Conservation (phyloP, 1,139 yeast genomes). For the Debaryomycetaceae sp. region DNA sequence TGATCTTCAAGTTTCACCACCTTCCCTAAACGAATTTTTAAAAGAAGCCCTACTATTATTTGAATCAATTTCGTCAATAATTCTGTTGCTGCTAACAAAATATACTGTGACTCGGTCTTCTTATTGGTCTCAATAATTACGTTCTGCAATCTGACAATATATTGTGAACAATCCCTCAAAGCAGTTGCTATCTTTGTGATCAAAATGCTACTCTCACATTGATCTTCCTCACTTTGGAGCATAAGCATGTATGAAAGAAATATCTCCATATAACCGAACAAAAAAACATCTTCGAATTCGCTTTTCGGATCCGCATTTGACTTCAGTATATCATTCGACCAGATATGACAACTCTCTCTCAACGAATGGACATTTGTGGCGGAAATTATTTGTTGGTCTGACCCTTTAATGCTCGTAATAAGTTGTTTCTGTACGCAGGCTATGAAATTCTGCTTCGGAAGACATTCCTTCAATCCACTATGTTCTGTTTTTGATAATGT, state of each 20-base stretch:
- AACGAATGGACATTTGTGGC: slow-evolving; percentile 6
- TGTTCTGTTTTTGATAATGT: background rate
- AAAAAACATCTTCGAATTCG: slow-evolving; percentile 24
- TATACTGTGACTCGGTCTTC: slow-evolving; percentile 19
- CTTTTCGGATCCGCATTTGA: slow-evolving; percentile 13
- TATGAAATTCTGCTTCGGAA: background rate
- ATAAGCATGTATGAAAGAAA: slow-evolving; percentile 29
- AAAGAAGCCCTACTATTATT: slow-evolving; percentile 32
- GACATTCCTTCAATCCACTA: background rate
- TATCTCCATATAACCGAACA: slow-evolving; percentile 28
- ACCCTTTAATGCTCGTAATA: background rate
- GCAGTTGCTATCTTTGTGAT: slow-evolving; percentile 20
- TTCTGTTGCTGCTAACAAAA: slow-evolving; percentile 28
- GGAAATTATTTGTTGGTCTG: background rate
- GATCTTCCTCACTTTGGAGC: slow-evolving; percentile 34
- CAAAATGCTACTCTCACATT: slow-evolving; percentile 15
- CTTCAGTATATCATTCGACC: slow-evolving; percentile 21
- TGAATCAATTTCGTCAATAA: slow-evolving; percentile 31
- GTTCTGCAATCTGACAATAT: slow-evolving; percentile 13
- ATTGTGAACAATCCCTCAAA: slow-evolving; percentile 16
- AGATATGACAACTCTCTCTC: slow-evolving; percentile 23
- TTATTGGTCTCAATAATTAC: slow-evolving; percentile 6
- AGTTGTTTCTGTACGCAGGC: background rate
- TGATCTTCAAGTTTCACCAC: background rate
- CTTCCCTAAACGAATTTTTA: slow-evolving; percentile 22